Evolutionary conservation across 2,329 filamentous ascomycete genomes (phyloP).

Genomic region (Cercospora sesami): DNA sequence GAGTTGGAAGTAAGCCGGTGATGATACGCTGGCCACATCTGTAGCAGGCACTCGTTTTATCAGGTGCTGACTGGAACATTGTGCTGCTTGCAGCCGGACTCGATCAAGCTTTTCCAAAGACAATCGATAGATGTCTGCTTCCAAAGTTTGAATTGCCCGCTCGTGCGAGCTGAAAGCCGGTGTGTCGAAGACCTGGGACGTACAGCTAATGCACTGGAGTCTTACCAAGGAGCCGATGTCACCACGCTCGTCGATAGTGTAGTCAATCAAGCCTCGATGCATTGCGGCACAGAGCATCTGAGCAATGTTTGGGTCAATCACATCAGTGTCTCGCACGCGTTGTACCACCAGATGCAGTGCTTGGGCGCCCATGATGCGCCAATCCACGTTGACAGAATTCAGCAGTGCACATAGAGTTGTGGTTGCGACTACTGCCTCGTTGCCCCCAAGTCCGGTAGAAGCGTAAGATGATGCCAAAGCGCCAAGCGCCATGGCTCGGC

Average conservation of each 20-base stretch:
- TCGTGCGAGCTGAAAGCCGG: slow-evolving; percentile 8
- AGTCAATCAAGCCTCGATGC: slow-evolving; percentile 69
- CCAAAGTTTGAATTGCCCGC: slow-evolving; percentile 19
- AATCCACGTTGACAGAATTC: slow-evolving; percentile 43
- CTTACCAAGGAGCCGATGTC: slow-evolving; percentile 88
- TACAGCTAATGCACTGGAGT: slow-evolving; percentile 70
- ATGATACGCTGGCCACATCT: slow-evolving; percentile 32
- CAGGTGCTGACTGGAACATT: slow-evolving; percentile 33
- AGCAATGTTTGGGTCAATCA: slow-evolving; percentile 15
- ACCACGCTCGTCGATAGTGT: slow-evolving; percentile 83
- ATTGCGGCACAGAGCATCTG: slow-evolving; percentile 33
- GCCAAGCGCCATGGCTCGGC: slow-evolving; percentile 48
- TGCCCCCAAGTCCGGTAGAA: slow-evolving; percentile 21
- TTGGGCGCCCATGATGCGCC: slow-evolving; percentile 46
- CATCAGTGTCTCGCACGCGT: background rate
- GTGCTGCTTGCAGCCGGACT: slow-evolving; percentile 68
- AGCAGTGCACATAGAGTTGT: slow-evolving; percentile 37
- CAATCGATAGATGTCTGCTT: slow-evolving; percentile 57
- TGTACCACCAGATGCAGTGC: slow-evolving; percentile 39
- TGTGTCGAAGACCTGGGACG: slow-evolving; percentile 39
- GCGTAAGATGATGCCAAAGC: slow-evolving; percentile 33
- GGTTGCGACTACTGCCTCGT: slow-evolving; percentile 34
- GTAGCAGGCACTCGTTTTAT: background rate
- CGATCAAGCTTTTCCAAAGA: slow-evolving; percentile 88
- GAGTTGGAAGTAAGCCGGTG: slow-evolving; percentile 28